Conservation (phyloP, 2,329 filamentous ascomycete species). For the Colletotrichum orchidophilum region DNA sequence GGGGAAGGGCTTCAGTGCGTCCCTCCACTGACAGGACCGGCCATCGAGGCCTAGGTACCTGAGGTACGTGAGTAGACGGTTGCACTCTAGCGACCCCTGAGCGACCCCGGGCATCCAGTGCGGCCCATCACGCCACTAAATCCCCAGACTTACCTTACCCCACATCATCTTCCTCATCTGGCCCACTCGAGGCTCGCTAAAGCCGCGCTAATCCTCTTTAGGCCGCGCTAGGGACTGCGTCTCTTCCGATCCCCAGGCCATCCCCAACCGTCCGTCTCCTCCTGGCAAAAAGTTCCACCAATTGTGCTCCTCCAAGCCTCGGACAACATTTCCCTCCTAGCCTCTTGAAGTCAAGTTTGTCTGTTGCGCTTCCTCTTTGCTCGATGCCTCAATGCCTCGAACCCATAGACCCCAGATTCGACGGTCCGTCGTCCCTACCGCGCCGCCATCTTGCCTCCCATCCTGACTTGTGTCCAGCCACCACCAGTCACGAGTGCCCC, state of each 20-base stretch:
- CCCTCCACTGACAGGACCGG: neutral
- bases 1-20: neutral
- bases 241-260: constrained; percentile 18
- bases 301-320: neutral
- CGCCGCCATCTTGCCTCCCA: neutral
- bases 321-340: neutral
- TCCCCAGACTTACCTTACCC: constrained; percentile 33
- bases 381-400: neutral
- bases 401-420: constrained; percentile 8
- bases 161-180: neutral
- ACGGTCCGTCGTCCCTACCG: constrained; percentile 30
- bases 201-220: neutral
- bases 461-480: neutral
- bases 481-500: neutral
- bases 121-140: constrained; percentile 33
- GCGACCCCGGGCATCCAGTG: constrained; percentile 2
- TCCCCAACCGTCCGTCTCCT: neutral
- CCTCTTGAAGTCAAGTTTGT: constrained; percentile 13
- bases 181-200: neutral
- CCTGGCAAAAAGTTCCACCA: constrained; percentile 28
- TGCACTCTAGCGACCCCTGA: neutral
- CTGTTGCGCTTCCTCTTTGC: neutral
- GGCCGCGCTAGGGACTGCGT: neutral
- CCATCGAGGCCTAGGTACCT: neutral
- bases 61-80: neutral